Base-by-base conservation (phyloP, 2,329 filamentous ascomycete species). In the Colletotrichum cereale region DNA sequence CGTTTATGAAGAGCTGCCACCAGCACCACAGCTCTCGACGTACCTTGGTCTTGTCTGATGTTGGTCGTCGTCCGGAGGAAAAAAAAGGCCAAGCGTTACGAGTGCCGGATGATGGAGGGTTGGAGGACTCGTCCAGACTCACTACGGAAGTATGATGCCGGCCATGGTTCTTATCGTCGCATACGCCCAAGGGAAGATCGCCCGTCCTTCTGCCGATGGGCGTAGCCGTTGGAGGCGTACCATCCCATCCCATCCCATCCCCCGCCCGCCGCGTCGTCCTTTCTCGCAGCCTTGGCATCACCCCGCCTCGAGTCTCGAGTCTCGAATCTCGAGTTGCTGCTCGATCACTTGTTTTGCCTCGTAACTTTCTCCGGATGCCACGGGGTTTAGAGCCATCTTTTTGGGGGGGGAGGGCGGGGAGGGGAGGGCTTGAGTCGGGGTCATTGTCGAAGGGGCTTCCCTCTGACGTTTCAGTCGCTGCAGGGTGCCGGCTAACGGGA, bases 381-480 rank as follows among this genome's bases (percentile, higher is more conserved):
- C 68, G 68, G 64, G 52, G 36, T 67, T 42, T n/a, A 34, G 50
- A 38, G 42, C 44, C 38, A 29, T 38, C 29, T 24, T 4, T n/a
- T n/a, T n/a, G n/a, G 8, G 36, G 36, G 21, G 21, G 44, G 21
- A 2, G 31, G 58, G 52, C 16, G 36, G 31, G 31, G n/a, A 40
- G 29, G 36, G 31, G 31, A 16, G 29, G 29, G 31, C 31, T 66
- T 65, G 44, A 63, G 52, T 62, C 58, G 65, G 52, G 42, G 44
- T 29, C 50, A 44, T 29, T 53, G 52, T 44, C 36, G 16, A 38
- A 21, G 58, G 67, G 48, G 42, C 36, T 44, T 62, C 52, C 52
- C 44, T 71, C 36, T 10, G 42, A 57, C 31, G 68, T 71, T 71
- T 71, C 68, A 68, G 68, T 42, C n/a, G 34, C 67, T 68, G 68